A percentile compares a stretch with the other conserved stretches of the same genome.
These are phyloP conservation scores for Pilasporangium apinafurcum DNA, from an alignment of 352 stramenopile genomes.

Conservation along the genomic window DNA sequence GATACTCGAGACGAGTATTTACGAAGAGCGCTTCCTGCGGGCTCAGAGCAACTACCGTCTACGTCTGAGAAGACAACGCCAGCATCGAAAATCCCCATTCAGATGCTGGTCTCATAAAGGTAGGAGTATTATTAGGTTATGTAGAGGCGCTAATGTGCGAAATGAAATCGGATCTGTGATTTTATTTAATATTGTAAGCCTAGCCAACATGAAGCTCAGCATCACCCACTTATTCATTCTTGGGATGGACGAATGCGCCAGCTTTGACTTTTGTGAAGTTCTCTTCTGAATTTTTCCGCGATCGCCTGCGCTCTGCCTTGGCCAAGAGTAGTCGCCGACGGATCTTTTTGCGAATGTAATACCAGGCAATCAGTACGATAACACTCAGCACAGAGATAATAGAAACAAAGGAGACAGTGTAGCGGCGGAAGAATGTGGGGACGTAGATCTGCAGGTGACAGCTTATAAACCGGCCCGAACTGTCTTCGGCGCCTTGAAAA, in stretches of 20 bases:
- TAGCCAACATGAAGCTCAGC: background rate
- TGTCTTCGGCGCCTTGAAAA: constrained; percentile 91
- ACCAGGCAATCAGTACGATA: constrained; percentile 74
- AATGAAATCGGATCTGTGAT: no score
- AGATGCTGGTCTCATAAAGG: constrained; percentile 66
- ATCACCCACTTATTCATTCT: constrained; percentile 27
- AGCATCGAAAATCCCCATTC: constrained; percentile 43
- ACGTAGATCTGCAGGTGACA: constrained; percentile 96
- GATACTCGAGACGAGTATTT: constrained; percentile 39
- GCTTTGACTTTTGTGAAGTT: constrained; percentile 33
- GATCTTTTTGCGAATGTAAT: constrained; percentile 81
- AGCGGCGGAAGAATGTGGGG: constrained; percentile 77
- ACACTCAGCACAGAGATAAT: constrained; percentile 62
- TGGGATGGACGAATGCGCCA: constrained; percentile 52
- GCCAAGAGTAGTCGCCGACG: constrained; percentile 70
- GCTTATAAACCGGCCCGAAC: constrained; percentile 82
- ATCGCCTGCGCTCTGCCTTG: constrained; percentile 88
- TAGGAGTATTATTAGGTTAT: background rate
- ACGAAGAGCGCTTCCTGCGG: constrained; percentile 14
- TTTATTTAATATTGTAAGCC: no score
- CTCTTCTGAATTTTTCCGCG: constrained; percentile 64
- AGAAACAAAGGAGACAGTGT: constrained; percentile 74
- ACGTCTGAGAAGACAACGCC: background rate
- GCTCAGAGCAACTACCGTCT: no score
- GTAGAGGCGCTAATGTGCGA: no score